A percentile compares a stretch with the other conserved stretches of the same genome.
Conservation (phyloP, 805 yeast species). For the Grigorovia jiainica region DNA sequence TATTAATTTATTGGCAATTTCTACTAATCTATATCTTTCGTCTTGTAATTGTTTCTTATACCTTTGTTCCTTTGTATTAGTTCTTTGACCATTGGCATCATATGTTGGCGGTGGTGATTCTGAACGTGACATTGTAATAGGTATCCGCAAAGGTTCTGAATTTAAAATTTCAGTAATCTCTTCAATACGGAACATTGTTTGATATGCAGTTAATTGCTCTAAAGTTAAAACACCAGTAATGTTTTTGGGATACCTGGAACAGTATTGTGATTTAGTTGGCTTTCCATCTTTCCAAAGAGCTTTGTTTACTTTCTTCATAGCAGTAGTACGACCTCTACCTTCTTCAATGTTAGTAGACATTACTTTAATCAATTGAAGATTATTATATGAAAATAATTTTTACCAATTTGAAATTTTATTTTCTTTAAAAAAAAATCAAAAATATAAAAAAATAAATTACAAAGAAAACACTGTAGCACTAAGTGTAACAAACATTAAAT, state of each 20-base stretch:
- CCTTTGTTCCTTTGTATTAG: constrained; percentile 72
- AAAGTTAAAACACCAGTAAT: constrained; percentile 45
- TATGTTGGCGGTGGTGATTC: constrained; percentile 92
- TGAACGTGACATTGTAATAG: constrained; percentile 42
- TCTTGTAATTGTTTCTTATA: constrained; percentile 53
- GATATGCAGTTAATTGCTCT: constrained; percentile 75
- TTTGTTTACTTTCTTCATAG: neutral
- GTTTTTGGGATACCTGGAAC: constrained; percentile 29
- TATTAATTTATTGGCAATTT: constrained; percentile 56
- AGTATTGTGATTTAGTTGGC: constrained; percentile 5
- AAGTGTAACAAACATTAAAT: constrained; percentile 35
- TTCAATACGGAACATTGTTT: constrained; percentile 60
- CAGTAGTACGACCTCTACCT: neutral
- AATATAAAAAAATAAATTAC: too few species aligned
- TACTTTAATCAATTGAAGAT: neutral
- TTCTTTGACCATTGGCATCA: constrained; percentile 73
- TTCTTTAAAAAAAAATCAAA: neutral
- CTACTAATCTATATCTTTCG: constrained; percentile 75
- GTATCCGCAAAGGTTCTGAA: constrained; percentile 28
- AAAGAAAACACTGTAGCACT: too few species aligned
- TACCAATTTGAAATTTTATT: too few species aligned
- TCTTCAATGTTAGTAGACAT: neutral
- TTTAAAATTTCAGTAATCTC: constrained; percentile 58
- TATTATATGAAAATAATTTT: too few species aligned
- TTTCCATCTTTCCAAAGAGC: neutral